Conservation (phyloP, 495 filamentous ascomycete species). For the Sordaria brevicollis region DNA sequence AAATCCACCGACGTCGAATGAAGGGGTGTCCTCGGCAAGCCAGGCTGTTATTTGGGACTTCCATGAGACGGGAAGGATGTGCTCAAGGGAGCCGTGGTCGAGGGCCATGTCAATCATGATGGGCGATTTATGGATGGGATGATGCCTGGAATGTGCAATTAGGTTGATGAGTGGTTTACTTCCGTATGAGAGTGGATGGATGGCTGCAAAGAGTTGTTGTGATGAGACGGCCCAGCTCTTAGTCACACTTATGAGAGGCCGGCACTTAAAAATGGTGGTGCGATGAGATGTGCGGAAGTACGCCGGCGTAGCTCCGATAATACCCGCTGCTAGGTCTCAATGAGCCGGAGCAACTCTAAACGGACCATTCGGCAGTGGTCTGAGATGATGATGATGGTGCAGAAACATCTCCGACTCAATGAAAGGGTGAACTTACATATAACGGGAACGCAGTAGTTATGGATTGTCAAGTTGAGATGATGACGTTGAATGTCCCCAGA, state of each 20-base stretch:
- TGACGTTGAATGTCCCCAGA: not conserved
- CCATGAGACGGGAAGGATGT: conserved; percentile 77
- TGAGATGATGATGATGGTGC: not conserved
- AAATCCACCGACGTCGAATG: conserved; percentile 94
- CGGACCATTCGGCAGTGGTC: not conserved
- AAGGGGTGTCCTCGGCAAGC: conserved; percentile 92
- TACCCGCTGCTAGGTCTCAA: not conserved
- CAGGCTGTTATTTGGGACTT: conserved; percentile 70
- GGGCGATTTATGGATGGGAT: not conserved
- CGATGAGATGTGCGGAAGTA: not conserved
- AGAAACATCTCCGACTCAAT: not conserved
- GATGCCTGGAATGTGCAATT: not conserved
- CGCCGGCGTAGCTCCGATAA: not conserved
- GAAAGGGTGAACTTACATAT: not conserved
- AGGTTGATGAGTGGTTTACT: not conserved
- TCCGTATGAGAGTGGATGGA: too few species aligned
- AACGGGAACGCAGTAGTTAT: not conserved
- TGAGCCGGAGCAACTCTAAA: not conserved
- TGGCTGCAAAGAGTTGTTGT: not conserved
- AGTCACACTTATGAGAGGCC: not conserved
- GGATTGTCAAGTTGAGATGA: not conserved
- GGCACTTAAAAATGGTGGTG: not conserved
- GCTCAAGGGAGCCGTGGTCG: conserved; percentile 60
- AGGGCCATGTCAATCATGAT: conserved; percentile 32
- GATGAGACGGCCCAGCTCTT: not conserved